phyloP scores from a whole-genome alignment of 1,284 basidiomycete species.

The Sphaerobolus stellatus region DNA sequence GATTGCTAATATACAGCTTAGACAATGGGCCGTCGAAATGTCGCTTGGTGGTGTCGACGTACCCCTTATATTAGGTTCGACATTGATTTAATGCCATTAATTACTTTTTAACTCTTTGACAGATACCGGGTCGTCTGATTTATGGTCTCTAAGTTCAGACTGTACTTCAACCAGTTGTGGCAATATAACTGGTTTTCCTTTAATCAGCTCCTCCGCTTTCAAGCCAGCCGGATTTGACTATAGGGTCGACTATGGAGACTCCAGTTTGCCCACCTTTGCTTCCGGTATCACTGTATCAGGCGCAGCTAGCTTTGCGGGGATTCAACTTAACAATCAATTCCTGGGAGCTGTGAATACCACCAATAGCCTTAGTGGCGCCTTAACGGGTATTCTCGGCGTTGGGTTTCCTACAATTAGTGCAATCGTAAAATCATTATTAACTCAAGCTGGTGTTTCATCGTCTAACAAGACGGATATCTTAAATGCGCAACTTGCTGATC shows the following conservation, averaged over 20 bases:
- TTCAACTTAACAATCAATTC: neutral
- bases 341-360: neutral
- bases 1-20: conserved; percentile 30
- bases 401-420: conserved; percentile 2
- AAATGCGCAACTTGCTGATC: conserved; percentile 18
- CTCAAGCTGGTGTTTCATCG: neutral
- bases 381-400: conserved; percentile 2
- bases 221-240: conserved; percentile 18
- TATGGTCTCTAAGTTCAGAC: conserved; percentile 51
- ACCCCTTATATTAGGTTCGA: neutral
- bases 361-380: neutral
- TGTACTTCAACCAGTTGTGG: conserved; percentile 34
- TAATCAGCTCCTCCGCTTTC: too few relatives aligned
- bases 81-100: neutral
- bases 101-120: neutral
- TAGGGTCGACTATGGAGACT: conserved; percentile 57
- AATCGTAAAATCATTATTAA: neutral
- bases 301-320: neutral
- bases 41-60: conserved; percentile 27
- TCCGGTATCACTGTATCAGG: conserved; percentile 40
- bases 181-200: conserved; percentile 25
- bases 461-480: neutral
- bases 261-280: conserved; percentile 51
- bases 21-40: conserved; percentile 46
- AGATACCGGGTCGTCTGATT: conserved; percentile 57